Evolutionary conservation across 129 eudicot species (phyloP), one percentile per base, ranked within the genome.

Genomic region (Artemisia annua): DNA sequence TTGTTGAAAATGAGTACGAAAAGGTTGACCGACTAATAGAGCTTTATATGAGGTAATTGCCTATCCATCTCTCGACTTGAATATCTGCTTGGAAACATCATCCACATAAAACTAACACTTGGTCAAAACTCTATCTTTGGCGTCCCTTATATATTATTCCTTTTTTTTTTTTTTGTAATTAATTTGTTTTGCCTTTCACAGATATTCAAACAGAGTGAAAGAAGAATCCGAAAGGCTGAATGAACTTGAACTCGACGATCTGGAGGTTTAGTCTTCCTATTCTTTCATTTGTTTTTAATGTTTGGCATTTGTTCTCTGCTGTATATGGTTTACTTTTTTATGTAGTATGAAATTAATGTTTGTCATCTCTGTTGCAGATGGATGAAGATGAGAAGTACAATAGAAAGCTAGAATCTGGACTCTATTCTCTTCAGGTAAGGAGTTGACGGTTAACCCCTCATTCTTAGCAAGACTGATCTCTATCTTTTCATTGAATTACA

Each of bases 11-110:
- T 75, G 99, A 94, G 84, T 90, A 81, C 48, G 99, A 90, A 85
- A 94, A 94, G 87, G 87, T 90, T 79, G 99, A 94, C 78, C 79
- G 99, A 67, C 93, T 94, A 18, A 94, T 94, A 96, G 99, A 94
- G 80, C 97, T 94, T 57, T 90, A 86, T 76, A 84, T 88, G 87
- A 88, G 99, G 28, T 53, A 54, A 83, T 39, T 79, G 20, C 11
- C 54, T 74, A 56, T 39, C 30, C 49, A 24, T 26, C 61, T 46
- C 48, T 48, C 55, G 11, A 4, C 32, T 61, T 28, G 46, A 61
- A 18, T 11, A 61, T 2, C 48, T 15, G 66, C 7, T 61, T 28
- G 3, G 39, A 13, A 61, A 28, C n/a, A 14, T 11, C 18, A 2
- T 13, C 12, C n/a, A 59, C 65, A 12, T 4, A 5, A 59, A 59